Evolutionary conservation across 2,329 filamentous ascomycete genomes (phyloP), one percentile per base, ranked within the genome.

Genomic region (Trichoderma atroviride): DNA sequence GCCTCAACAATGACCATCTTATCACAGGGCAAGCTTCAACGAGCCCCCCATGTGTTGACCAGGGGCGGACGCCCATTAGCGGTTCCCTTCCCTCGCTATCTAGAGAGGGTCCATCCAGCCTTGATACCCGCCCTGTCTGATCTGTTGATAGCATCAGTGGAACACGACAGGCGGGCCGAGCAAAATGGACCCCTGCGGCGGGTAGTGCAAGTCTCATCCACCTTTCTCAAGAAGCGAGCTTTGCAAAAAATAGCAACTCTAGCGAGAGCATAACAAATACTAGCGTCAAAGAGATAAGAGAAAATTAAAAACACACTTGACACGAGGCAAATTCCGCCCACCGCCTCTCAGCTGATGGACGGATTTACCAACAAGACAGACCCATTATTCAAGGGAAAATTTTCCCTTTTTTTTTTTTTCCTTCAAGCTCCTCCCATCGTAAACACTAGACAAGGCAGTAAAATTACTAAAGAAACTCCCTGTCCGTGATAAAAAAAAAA

Each of bases 111-210:
- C 33, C 33, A 35, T 40, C 19, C n/a, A 27, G 37, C 57, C 40
- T 58, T 58, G 53, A 58, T 58, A 58, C 62, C 53, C 47, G 60
- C 60, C 33, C 47, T 63, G 43, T 47, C 37, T 67, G 63, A 67
- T 67, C 63, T 50, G 35, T 67, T 58, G 53, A 50, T 56, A 19
- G 13, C 58, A 59, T 67, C 63, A 67, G 63, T 67, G 63, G 55
- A 50, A 67, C 55, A 16, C 16, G 29, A 24, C 10, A 19, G 63
- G 63, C 63, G 63, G 63, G 63, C 63, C 63, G 63, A 43, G 57
- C 57, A 65, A 57, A 37, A 65, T 53, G 63, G 53, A 58, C 63
- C 63, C 40, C 14, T 66, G 63, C 55, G 55, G 57, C 57, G 57
- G 57, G 33, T 59, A 43, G 57, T 27, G 57, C 57, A 43, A 43